Evolutionary conservation across 2,329 filamentous ascomycete species (phyloP), one percentile per base, ranked within the genome.

Genomic region (Nothopassalora personata): DNA sequence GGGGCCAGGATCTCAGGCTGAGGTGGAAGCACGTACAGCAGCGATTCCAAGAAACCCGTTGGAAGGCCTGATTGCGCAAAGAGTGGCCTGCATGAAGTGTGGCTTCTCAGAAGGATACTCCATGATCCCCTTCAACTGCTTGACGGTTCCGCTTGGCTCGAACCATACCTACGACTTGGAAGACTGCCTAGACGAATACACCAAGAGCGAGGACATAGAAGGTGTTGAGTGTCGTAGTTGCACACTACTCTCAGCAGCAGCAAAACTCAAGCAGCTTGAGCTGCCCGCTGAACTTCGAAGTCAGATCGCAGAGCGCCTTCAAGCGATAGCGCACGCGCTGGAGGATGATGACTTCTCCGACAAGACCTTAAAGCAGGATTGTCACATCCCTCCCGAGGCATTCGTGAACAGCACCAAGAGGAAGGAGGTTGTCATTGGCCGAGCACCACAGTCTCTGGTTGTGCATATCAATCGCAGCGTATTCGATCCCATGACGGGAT

Each of bases 221-320:
- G 91, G 90, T 0, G 92, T 97, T 1, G 88, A 97, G 70, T 99
- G 94, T 73, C 84, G 87, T 15, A 95, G 93, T 68, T 99, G 94
- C 74, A 96, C 93, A 0, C 81, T 97, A 1, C 74, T 92, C 9
- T 75, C 78, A 19, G 77, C 81, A 9, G 80, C 83, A 56, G 75
- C 78, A 36, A 74, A 88, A 57, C 74, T 81, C 13, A 77, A 81
- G 59, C 77, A 73, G 59, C 67, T 82, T 52, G 48, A 75, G 27
- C 70, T 77, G n/a, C 75, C 78, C 3, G 76, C 76, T 33, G 74
- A 76, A 9, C 67, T 82, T 9, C 76, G 71, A 50, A 68, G 62
- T 5, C 76, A 78, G 19, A 71, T 80, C 13, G 67, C 71, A 51
- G 62, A 80, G 5, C 83, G 89, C 36, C 78, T 97, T 2, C 75